Percentiles rank a stretch among this genome's conserved stretches.
phyloP scores from a whole-genome alignment of 2,329 filamentous ascomycete species.

The Pseudogymnoascus sp. region DNA sequence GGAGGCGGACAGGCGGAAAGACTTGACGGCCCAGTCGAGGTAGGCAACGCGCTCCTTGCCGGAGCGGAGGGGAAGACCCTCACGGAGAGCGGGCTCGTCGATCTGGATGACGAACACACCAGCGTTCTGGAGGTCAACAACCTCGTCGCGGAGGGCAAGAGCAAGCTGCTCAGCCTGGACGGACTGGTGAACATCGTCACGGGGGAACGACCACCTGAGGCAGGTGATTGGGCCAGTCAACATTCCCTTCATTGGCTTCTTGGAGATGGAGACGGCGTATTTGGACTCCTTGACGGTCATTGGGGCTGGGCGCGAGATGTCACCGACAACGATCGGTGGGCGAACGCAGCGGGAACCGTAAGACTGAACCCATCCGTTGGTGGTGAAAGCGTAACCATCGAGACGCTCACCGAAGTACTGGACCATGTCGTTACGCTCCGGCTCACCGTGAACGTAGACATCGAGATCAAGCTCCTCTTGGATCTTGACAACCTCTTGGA shows the following conservation, averaged over 20 bases:
- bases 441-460: conserved; percentile 96
- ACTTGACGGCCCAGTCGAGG: conserved; percentile 94
- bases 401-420: conserved; percentile 99
- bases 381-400: conserved; percentile 96
- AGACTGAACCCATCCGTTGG: conserved; percentile 96
- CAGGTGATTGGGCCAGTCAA: conserved; percentile 98
- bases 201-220: conserved; percentile 98
- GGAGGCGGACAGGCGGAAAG: conserved; percentile 91
- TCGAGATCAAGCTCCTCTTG: conserved; percentile 97
- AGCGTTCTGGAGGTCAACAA: conserved; percentile 93
- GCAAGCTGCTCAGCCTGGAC: conserved; percentile 98
- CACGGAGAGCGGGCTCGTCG: conserved; percentile 97
- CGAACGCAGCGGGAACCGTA: conserved; percentile 98
- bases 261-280: conserved; percentile 91
- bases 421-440: conserved; percentile 99
- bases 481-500: conserved; percentile 87
- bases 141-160: conserved; percentile 96
- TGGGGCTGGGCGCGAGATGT: conserved; percentile 90
- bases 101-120: conserved; percentile 98
- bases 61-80: conserved; percentile 93
- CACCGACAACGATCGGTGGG: conserved; percentile 96
- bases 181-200: conserved; percentile 98
- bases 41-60: conserved; percentile 95
- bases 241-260: conserved; percentile 99
- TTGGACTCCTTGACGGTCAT: conserved; percentile 99